A percentile compares a stretch with the other conserved stretches of the same genome.
Evolutionary conservation across 768 basidiomycete species (phyloP).

Genomic region (Lactarius sp.): DNA sequence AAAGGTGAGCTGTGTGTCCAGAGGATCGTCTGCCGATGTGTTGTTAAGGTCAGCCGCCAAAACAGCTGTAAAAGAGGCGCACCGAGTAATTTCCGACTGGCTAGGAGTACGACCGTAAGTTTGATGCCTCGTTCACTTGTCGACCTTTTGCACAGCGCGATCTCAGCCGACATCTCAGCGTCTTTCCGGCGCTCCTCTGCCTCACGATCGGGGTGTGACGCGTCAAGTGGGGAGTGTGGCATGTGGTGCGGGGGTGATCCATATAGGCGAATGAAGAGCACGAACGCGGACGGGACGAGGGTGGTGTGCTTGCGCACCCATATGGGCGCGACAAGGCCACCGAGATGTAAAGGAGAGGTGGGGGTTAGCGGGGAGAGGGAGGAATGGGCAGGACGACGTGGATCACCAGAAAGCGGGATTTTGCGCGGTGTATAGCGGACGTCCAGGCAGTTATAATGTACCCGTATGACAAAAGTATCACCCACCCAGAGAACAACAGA

Average conservation of each 20-base stretch:
- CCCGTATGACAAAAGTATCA: background rate
- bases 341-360: conserved; percentile 86
- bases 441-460: conserved; percentile 39
- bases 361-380: conserved; percentile 91
- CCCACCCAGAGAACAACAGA: background rate
- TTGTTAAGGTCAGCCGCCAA: conserved; percentile 7
- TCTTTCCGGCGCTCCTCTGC: conserved; percentile 71
- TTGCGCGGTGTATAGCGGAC: conserved; percentile 88
- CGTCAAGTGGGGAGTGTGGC: conserved; percentile 50
- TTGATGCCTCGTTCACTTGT: conserved; percentile 87
- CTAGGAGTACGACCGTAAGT: conserved; percentile 88
- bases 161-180: conserved; percentile 70
- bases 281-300: conserved; percentile 88
- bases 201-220: conserved; percentile 46
- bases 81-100: conserved; percentile 87
- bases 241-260: conserved; percentile 48
- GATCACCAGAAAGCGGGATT: conserved; percentile 51
- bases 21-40: conserved; percentile 63
- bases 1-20: conserved; percentile 80
- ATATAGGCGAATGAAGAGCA: conserved; percentile 81
- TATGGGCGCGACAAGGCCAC: conserved; percentile 94
- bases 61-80: conserved; percentile 27
- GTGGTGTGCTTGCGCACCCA: conserved; percentile 97
- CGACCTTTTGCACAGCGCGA: conserved; percentile 71
- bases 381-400: conserved; percentile 60